Evolutionary conservation across 2,329 filamentous ascomycete genomes (phyloP), one percentile per base, ranked within the genome.

Genomic region (Calycina herbarum): DNA sequence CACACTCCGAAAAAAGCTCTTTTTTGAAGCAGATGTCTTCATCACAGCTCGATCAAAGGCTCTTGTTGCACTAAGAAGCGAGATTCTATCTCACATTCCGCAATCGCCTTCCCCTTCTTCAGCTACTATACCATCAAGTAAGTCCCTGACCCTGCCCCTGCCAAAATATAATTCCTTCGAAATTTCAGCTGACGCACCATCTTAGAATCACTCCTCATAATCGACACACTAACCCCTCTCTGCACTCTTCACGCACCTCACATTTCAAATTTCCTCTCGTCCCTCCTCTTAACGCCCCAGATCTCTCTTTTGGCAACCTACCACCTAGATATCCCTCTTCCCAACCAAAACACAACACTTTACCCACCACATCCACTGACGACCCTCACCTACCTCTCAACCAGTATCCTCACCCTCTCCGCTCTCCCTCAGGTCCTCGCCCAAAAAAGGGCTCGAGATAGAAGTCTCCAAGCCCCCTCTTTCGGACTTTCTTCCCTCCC

Each of bases 331-430:
- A 84, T 94, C 3, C 90, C 92, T 0, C 77, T 87, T 31, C 70
- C 76, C 13, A 69, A 73, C 38, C 71, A 73, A 59, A 78, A 65
- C 42, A 79, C 77, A 70, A 82, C 85, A 73, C 48, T 54, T 7
- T 88, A 92, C 77, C 80, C 85, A 20, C 92, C 93, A 0, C 80
- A 86, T 33, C 87, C 93, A 0, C 82, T 96, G 13, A 88, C 88
- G 1, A 80, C 93, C 0, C 82, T 98, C 27, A 86, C 84, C 57
- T 96, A 96, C 78, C 87, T 97, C 65, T 92, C 94, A n/a, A 99
- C 95, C 3, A 89, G 93, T 3, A 85, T 98, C 62, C 83, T 98
- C 66, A 88, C 86, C 4, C 82, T 91, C 0, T 87, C 89, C 48
- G 91, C 88, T 15, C 83, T 97, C 48, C 80, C 86, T 7, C 93